These are phyloP conservation scores for Colletotrichum sp. DNA, from an alignment of 2,329 filamentous ascomycete species.

Conservation along the genomic window DNA sequence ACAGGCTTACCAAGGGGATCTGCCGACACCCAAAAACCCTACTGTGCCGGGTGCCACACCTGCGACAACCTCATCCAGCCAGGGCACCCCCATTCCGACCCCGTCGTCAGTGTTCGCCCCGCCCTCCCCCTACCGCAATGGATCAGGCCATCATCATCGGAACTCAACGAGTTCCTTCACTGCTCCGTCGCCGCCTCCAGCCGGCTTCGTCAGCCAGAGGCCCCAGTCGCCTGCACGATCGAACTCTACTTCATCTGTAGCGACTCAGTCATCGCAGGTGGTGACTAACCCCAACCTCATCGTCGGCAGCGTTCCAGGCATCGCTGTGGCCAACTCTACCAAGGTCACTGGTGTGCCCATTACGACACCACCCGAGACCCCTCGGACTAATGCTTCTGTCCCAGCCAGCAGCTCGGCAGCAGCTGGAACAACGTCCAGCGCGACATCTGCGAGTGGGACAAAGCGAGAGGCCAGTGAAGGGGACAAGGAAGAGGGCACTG, in stretches of 20 bases:
- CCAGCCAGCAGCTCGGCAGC: neutral
- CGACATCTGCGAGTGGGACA: slow-evolving; percentile 37
- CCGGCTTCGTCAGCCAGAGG: slow-evolving; percentile 65
- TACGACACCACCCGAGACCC: slow-evolving; percentile 90
- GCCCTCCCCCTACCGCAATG: slow-evolving; percentile 60
- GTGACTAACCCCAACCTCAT: slow-evolving; percentile 82
- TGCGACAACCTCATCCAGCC: slow-evolving; percentile 50
- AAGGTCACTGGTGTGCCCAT: slow-evolving; percentile 71
- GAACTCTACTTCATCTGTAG: slow-evolving; percentile 83
- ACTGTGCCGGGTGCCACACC: slow-evolving; percentile 35
- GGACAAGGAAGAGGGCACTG: slow-evolving; percentile 56
- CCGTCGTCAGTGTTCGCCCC: slow-evolving; percentile 69
- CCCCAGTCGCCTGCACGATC: slow-evolving; percentile 82
- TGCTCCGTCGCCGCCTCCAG: slow-evolving; percentile 62
- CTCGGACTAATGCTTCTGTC: slow-evolving; percentile 53
- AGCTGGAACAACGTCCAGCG: slow-evolving; percentile 21
- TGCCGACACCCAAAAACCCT: slow-evolving; percentile 54
- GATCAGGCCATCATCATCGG: slow-evolving; percentile 58
- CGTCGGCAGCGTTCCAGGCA: slow-evolving; percentile 76
- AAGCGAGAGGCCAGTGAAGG: slow-evolving; percentile 64
- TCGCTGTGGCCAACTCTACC: slow-evolving; percentile 75
- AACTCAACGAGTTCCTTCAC: slow-evolving; percentile 63
- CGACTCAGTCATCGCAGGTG: slow-evolving; percentile 68
- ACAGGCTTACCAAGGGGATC: slow-evolving; percentile 75
- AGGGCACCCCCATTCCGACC: slow-evolving; percentile 74